Evolutionary conservation across 1,284 basidiomycete species (phyloP).

Genomic region (Ustilago xerochloae): DNA sequence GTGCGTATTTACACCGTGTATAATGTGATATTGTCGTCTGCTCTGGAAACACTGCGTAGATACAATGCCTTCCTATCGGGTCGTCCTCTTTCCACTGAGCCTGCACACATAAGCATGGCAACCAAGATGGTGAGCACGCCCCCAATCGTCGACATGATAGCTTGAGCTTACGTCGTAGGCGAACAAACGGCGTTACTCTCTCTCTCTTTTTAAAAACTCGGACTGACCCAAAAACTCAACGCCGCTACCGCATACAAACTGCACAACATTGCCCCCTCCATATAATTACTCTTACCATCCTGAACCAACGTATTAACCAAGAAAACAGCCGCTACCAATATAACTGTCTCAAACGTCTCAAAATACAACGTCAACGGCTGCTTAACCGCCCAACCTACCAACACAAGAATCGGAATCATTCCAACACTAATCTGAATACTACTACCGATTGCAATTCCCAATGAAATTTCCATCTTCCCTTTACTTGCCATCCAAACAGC

Average conservation of each 20-base stretch:
- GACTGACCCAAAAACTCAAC: conserved; percentile 61
- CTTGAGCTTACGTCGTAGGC: too few species aligned
- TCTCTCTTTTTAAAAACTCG: not conserved
- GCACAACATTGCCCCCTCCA: conserved; percentile 69
- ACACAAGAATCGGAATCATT: conserved; percentile 66
- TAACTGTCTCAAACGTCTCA: conserved; percentile 65
- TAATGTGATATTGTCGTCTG: too few species aligned
- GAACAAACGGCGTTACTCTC: too few species aligned
- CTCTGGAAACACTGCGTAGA: too few species aligned
- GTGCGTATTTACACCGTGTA: too few species aligned
- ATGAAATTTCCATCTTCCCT: conserved; percentile 70
- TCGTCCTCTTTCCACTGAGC: too few species aligned
- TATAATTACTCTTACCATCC: conserved; percentile 66
- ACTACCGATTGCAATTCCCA: conserved; percentile 88
- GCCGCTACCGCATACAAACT: conserved; percentile 60
- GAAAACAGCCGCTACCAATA: conserved; percentile 65
- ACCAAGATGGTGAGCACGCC: too few species aligned
- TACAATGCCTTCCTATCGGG: too few species aligned
- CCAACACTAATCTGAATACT: conserved; percentile 71
- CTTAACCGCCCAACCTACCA: conserved; percentile 68
- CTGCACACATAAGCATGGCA: too few species aligned
- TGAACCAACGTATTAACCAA: conserved; percentile 67
- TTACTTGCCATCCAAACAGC: conserved; percentile 64
- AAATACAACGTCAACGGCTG: conserved; percentile 69
- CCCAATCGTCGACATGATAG: too few species aligned